Conservation (phyloP, 176 grass and related monocot genomes). For the Tillandsia fasciculata region DNA sequence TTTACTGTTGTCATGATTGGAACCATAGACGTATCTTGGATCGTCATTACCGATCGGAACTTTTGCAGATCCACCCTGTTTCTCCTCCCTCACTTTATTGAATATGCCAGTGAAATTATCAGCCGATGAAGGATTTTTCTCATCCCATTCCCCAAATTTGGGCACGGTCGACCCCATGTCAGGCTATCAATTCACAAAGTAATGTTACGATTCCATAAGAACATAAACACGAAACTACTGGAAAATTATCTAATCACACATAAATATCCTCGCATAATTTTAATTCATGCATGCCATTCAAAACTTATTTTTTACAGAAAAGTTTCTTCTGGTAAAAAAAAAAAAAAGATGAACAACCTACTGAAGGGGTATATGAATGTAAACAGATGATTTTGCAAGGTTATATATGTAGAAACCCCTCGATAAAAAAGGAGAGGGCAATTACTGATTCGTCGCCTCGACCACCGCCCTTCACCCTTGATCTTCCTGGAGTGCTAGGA, state of each 20-base stretch:
- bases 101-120: constrained; percentile 93
- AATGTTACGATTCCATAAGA: not conserved
- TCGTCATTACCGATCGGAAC: constrained; percentile 25
- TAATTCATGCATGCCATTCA: too few species aligned
- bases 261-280: too few species aligned
- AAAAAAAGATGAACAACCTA: too few species aligned
- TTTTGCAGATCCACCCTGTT: constrained; percentile 47
- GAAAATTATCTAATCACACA: too few species aligned
- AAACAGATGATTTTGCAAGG: too few species aligned
- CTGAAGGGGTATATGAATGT: too few species aligned
- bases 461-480: constrained; percentile 24
- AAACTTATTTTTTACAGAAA: too few species aligned
- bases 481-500: constrained; percentile 22
- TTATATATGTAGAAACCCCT: not conserved
- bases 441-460: constrained; percentile 41
- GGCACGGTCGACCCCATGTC: constrained; percentile 68
- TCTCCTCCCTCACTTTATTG: constrained; percentile 85
- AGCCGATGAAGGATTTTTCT: constrained; percentile 69
- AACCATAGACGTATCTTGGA: constrained; percentile 6
- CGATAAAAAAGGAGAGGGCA: not conserved
- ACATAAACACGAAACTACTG: not conserved
- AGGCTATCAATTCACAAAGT: constrained; percentile 30
- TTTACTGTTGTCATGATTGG: constrained; percentile 25
- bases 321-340: too few species aligned
- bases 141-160: constrained; percentile 93